Evolutionary conservation across 2,329 filamentous ascomycete genomes (phyloP), one percentile per base, ranked within the genome.

Genomic region (Tricladium varicosporioides): DNA sequence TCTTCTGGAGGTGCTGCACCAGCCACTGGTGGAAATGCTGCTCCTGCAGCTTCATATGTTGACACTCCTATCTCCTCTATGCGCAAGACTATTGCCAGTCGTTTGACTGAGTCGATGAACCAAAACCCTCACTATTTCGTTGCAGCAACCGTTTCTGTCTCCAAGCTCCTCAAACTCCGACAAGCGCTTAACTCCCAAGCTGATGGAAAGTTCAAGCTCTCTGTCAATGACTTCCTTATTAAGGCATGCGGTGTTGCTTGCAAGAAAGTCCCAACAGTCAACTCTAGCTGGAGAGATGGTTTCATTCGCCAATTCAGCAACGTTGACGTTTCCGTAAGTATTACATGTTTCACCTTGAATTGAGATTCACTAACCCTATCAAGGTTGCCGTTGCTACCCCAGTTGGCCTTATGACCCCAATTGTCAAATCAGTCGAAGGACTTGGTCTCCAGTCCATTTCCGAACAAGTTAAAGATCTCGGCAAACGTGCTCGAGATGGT

Each of bases 41-140:
- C 83, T 51, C 77, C 83, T 58, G 84, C 79, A 48, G 81, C 91
- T 59, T 77, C 82, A 58, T 97, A 89, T 77, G 87, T 92, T 76
- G 94, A 99, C 72, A 84, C 84, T 60, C 90, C 92, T 62, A 84
- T 92, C 67, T 88, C 82, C 70, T 88, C 89, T 74, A 99, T 99
- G 94, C 92, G 94, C 81, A 97, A 97, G 86, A 92, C 90, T 65
- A 99, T 99, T 74, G 94, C 94, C 75, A 86, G 78, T 76, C 91
- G 94, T 67, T 89, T 99, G 59, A 87, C 87, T 71, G 83, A 96
- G 79, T 97, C 93, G 45, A 83, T 91, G 75, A 85, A 89, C 76
- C 87, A 93, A 77, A 97, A 97, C 83, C 94, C 94, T 60, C 94
- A 97, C 83, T 99, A 96, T 85, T 99, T 93, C 74, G 93, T 99